Base-by-base conservation (phyloP, 345 rosid species). In the Rhizophora mangle region DNA sequence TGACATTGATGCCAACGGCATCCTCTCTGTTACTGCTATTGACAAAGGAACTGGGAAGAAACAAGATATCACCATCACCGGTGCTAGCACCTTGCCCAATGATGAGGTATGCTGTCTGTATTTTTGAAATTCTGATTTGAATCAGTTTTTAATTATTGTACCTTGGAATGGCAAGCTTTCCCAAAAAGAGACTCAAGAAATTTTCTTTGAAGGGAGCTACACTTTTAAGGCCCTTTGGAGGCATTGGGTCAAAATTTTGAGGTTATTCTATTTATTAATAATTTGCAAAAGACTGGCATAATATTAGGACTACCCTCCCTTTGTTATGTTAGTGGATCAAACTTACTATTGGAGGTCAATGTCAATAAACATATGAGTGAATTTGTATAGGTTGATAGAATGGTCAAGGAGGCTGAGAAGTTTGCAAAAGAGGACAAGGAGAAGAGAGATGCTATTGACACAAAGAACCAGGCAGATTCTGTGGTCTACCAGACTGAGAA, bases 1-100 rank as follows among this genome's bases (percentile, higher is more conserved):
- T 43, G 98, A 94, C 75, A 89, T 94, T 11, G 98, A 94, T 83
- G 98, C 98, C 74, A 89, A 93, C 24, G 98, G 98, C 6, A 91
- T 94, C 64, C 85, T 91, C 29, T 94, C 98, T 1, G 97, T 91
- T 29, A 63, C 91, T 49, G 98, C 98, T 18, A 70, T 81, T 61
- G 98, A 94, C 69, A 94, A 94, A 46, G 98, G 97, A 70, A 85
- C 97, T 0, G 95, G 98, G 62, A 94, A 94, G 88, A 89, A 91
- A 73, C 98, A 91, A 78, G 98, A 94, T 78, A 91, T 91, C 72
- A 91, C 96, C 52, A 94, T 91, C 64, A 90, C 96, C 8, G 97
- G 97, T 71, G 96, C 98, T 1, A 93, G 98, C 77, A 94, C 98
- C 68, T 87, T 94, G 80, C 98, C 98, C n/a, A 88, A 65, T 65